These are phyloP conservation scores for Bonia amplexicaulis DNA, from an alignment of 176 grass and related monocot species.

Conservation along the genomic window DNA sequence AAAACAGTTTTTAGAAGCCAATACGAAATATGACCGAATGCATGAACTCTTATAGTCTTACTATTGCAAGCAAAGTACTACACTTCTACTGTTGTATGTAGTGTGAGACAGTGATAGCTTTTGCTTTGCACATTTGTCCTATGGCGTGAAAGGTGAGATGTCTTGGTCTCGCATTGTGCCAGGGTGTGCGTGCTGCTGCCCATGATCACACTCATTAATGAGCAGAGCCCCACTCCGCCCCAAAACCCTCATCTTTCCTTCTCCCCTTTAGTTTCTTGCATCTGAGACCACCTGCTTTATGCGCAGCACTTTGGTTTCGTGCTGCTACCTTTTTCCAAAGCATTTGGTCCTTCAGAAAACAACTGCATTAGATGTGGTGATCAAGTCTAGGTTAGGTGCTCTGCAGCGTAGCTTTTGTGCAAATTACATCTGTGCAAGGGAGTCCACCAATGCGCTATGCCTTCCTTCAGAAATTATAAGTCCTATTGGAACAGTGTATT, in stretches of 20 bases:
- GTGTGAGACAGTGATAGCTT: conserved; percentile 13
- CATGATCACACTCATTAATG: conserved; percentile 22
- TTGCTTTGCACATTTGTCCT: conserved; percentile 26
- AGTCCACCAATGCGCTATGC: conserved; percentile 3
- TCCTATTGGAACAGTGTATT: conserved; percentile 14
- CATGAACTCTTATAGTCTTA: conserved; percentile 3
- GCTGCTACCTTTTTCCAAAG: conserved; percentile 32
- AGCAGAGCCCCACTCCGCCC: conserved; percentile 25
- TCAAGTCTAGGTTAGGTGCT: conserved; percentile 27
- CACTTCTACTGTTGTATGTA: neutral
- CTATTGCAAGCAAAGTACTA: conserved; percentile 1
- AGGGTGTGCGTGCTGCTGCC: conserved; percentile 31
- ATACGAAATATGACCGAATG: neutral
- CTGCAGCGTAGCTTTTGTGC: conserved; percentile 31
- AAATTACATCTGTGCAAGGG: conserved; percentile 21
- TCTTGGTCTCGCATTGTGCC: neutral
- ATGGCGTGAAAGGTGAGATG: conserved; percentile 25
- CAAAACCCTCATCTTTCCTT: neutral
- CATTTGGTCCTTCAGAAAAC: conserved; percentile 28
- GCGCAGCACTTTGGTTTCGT: conserved; percentile 32
- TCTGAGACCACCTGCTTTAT: conserved; percentile 51
- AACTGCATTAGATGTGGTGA: conserved; percentile 21
- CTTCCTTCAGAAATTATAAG: conserved; percentile 5
- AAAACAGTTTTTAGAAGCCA: too few relatives aligned
- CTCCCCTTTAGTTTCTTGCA: conserved; percentile 31